Evolutionary conservation across 1,284 basidiomycete species (phyloP), one percentile per base, ranked within the genome.

Genomic region (Malassezia brasiliensis): DNA sequence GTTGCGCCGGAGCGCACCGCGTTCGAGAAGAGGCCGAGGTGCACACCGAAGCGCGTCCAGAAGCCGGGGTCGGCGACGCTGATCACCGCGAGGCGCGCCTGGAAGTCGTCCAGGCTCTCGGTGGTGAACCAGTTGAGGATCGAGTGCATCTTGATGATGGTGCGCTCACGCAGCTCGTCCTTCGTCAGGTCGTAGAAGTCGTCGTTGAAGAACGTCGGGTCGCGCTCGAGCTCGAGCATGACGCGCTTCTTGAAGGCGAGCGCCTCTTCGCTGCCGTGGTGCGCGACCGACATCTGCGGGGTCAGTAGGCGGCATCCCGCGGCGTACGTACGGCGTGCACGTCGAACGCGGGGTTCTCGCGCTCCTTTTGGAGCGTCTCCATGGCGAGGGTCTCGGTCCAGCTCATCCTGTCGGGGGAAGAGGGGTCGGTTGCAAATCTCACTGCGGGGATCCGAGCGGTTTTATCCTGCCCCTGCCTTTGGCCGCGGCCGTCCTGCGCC

Each of bases 121-220:
- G 55, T 66, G 44, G 64, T 64, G 42, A 74, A 66, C 52, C 64
- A 67, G 61, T 71, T 65, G 28, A 72, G 67, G 31, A 74, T 66
- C 32, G 59, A 45, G 19, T 52, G 52, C 35, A 64, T 64, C 51
- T 65, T 65, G 31, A 47, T 42, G 38, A 64, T 67, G 50, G 72
- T 74, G 20, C 69, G 65, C 56, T 71, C 67, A 40, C 80, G 67
- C 7, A 81, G 68, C 65, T 81, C 75, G 49, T 79, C 79, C 68
- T 80, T 81, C 37, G 77, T 75, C 11, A 82, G 67, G 66, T 81
- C 81, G 64, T 81, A 79, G 49, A 81, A 78, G 71, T 81, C 80
- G 40, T 74, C 76, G 28, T 79, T 72, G 64, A 77, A 76, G 76
- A 80, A 80, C n/a, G 77, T 75, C 7, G 79, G 79, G 65, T 79